A percentile compares a stretch with the other conserved stretches of the same genome.
These are phyloP conservation scores for Penstemon newberryi DNA, from an alignment of 257 asterid genomes.

Conservation along the genomic window DNA sequence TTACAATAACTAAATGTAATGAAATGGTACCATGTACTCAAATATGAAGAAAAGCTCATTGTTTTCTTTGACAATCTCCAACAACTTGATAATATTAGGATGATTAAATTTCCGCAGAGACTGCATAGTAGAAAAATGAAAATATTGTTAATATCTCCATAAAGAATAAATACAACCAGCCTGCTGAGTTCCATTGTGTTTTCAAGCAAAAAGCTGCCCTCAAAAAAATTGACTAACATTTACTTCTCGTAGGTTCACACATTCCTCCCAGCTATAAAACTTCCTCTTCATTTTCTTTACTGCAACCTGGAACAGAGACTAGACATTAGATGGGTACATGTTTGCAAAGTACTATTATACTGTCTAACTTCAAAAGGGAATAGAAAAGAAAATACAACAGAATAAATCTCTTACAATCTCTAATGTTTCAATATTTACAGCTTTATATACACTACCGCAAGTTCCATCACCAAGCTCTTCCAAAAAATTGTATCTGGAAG, in stretches of 20 bases:
- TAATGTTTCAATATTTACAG: constrained; percentile 65
- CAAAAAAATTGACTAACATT: constrained; percentile 30
- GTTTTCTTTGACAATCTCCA: constrained; percentile 90
- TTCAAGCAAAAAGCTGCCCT: constrained; percentile 19
- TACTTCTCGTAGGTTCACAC: constrained; percentile 83
- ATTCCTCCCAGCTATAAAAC: constrained; percentile 85
- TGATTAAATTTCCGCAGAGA: constrained; percentile 82
- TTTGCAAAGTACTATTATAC: constrained; percentile 4
- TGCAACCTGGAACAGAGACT: constrained; percentile 65
- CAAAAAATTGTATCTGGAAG: constrained; percentile 73
- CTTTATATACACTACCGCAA: constrained; percentile 89
- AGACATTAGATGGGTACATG: constrained; percentile 26
- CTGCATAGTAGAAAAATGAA: constrained; percentile 44
- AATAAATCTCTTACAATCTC: constrained; percentile 66
- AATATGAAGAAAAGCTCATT: constrained; percentile 92
- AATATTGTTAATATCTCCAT: no score
- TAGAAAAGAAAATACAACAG: constrained; percentile 13
- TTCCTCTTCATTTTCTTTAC: constrained; percentile 94
- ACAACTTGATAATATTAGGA: constrained; percentile 83
- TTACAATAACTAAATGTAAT: no score
- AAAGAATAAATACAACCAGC: neutral
- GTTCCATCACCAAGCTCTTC: constrained; percentile 94
- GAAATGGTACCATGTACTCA: constrained; percentile 76
- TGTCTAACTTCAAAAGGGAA: constrained; percentile 3
- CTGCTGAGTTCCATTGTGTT: constrained; percentile 13